Conservation (phyloP, 169 alveolate genomes). For the Plasmodium fragile region DNA sequence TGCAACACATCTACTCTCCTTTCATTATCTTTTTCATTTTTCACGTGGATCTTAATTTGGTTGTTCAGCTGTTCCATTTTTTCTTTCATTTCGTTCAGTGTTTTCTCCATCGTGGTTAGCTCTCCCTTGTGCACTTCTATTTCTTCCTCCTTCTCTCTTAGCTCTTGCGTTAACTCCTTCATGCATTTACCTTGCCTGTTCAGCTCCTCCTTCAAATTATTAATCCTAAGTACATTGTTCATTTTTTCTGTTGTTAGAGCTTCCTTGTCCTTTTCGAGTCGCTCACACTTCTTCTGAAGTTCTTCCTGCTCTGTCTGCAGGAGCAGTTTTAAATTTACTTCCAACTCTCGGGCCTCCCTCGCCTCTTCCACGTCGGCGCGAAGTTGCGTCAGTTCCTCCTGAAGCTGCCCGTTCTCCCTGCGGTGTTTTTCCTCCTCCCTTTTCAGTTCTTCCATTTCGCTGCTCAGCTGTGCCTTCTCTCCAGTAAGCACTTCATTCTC, state of each 20-base stretch:
- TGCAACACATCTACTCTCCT: not conserved
- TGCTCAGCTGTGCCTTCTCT: not conserved
- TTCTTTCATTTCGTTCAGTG: not conserved
- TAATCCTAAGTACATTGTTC: slow-evolving; percentile 24
- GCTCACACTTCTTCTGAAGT: not conserved
- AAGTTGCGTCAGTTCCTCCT: not conserved
- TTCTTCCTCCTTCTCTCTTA: not conserved
- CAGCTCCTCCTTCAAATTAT: slow-evolving; percentile 16
- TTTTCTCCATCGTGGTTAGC: not conserved
- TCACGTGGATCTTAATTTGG: not conserved
- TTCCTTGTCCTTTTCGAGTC: slow-evolving; percentile 1
- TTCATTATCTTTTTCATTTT: not conserved
- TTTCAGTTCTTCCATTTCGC: not conserved
- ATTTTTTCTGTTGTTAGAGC: slow-evolving; percentile 16
- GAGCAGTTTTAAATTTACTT: too few relatives aligned
- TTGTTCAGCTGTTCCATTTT: not conserved
- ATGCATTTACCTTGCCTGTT: not conserved
- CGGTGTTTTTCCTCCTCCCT: not conserved
- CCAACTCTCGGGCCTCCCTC: not conserved
- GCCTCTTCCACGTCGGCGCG: not conserved
- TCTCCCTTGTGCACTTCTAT: not conserved
- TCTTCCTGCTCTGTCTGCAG: not conserved
- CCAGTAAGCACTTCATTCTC: not conserved
- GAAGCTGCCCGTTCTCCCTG: not conserved
- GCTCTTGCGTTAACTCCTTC: not conserved